phyloP scores from a whole-genome alignment of 140 eudicot species.

The Senecio squalidus region DNA sequence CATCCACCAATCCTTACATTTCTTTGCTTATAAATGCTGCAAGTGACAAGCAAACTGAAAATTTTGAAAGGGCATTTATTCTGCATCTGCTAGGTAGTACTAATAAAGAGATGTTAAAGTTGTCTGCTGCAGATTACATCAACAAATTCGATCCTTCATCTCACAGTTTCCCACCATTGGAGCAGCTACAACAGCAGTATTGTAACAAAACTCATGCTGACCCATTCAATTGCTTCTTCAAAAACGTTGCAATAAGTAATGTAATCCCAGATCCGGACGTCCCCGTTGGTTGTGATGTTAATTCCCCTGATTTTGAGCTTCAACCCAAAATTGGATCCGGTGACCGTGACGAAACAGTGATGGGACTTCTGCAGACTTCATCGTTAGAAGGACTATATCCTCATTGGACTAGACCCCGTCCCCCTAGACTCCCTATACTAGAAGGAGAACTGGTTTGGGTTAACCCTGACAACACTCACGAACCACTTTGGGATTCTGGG shows the following conservation, averaged over 20 bases:
- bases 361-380: conserved; percentile 43
- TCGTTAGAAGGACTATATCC: conserved; percentile 74
- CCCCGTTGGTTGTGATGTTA: conserved; percentile 64
- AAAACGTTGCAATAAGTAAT: conserved; percentile 48
- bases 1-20: conserved; percentile 70
- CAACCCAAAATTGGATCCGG: conserved; percentile 31
- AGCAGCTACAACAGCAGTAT: conserved; percentile 64
- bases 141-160: conserved; percentile 53
- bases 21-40: conserved; percentile 56
- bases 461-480: conserved; percentile 84
- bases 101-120: conserved; percentile 61
- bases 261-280: conserved; percentile 80
- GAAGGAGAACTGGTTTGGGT: conserved; percentile 86
- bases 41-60: conserved; percentile 53
- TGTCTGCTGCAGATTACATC: conserved; percentile 60
- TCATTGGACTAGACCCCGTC: too few relatives aligned
- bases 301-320: conserved; percentile 75
- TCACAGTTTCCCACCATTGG: conserved; percentile 60
- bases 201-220: conserved; percentile 41
- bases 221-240: conserved; percentile 44
- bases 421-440: conserved; percentile 69
- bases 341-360: conserved; percentile 53
- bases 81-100: conserved; percentile 65
- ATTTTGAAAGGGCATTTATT: conserved; percentile 60
- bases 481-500: conserved; percentile 90